A percentile compares a stretch with the other conserved stretches of the same genome.
These are phyloP conservation scores for Selaginella tamariscina DNA, from an alignment of 75 land plant genomes.

Conservation along the genomic window DNA sequence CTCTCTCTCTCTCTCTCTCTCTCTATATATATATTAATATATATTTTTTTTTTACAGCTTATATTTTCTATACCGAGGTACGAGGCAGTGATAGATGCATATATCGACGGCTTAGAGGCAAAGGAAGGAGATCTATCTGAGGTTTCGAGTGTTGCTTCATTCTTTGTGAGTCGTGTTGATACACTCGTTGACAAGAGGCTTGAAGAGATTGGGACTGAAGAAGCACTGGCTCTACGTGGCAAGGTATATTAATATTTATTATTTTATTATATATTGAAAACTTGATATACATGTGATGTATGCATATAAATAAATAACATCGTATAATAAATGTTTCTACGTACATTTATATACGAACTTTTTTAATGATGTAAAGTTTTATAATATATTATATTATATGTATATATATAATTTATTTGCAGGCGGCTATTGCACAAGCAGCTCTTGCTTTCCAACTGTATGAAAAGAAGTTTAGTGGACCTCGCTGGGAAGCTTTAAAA, in stretches of 20 bases:
- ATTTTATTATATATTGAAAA: neutral
- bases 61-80: slow-evolving; percentile 89
- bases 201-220: slow-evolving; percentile 81
- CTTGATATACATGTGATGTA: neutral
- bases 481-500: slow-evolving; percentile 88
- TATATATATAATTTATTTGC: neutral
- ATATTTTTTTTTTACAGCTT: slow-evolving; percentile 40
- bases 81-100: slow-evolving; percentile 96
- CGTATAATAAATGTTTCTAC: no score
- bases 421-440: slow-evolving; percentile 98
- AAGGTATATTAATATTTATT: slow-evolving; percentile 38
- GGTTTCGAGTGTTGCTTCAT: slow-evolving; percentile 92
- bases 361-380: neutral
- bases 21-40: no score
- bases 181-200: slow-evolving; percentile 78
- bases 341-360: no score
- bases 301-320: neutral
- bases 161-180: slow-evolving; percentile 96
- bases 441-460: slow-evolving; percentile 83
- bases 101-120: slow-evolving; percentile 88
- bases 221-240: slow-evolving; percentile 79
- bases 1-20: no score
- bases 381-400: neutral
- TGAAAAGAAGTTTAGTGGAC: slow-evolving; percentile 92
- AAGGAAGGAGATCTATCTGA: slow-evolving; percentile 52